Evolutionary conservation across 495 filamentous ascomycete genomes (phyloP).

Genomic region (Lasiosphaeriaceae sp.): DNA sequence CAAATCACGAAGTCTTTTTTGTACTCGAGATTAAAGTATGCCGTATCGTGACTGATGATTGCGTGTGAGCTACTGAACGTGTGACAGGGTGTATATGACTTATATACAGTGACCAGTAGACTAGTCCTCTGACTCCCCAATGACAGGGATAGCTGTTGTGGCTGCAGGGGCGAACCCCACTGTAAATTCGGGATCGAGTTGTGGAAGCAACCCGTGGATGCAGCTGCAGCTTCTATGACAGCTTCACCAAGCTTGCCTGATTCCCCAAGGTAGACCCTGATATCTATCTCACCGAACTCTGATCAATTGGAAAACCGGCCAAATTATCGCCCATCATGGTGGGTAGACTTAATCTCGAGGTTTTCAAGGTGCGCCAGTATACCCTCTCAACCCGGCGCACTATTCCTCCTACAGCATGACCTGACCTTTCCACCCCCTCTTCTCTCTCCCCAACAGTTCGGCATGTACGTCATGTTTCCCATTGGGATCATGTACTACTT

Average conservation of each 20-base stretch:
- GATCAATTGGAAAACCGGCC: background rate
- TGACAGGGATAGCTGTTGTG: background rate
- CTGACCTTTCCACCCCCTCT: constrained; percentile 6
- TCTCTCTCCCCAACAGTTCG: constrained; percentile 83
- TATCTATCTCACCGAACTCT: no score
- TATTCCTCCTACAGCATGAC: background rate
- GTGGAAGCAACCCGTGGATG: no score
- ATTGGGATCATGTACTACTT: constrained; percentile 99
- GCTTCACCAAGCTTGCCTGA: no score
- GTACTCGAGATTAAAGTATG: no score
- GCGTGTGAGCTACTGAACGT: no score
- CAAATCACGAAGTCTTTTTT: no score
- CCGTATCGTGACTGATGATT: no score
- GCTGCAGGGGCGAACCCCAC: constrained; percentile 1
- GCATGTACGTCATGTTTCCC: constrained; percentile 97
- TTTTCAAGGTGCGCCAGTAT: constrained; percentile 72
- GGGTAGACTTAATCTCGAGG: constrained; percentile 88
- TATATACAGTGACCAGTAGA: no score
- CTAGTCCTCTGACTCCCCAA: background rate
- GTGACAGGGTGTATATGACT: no score
- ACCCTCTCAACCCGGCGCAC: no score
- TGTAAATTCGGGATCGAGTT: constrained; percentile 13
- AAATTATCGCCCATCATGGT: constrained; percentile 33
- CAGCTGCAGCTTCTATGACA: no score
- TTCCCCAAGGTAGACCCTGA: no score